Base-by-base conservation (phyloP, 176 grass and related monocot species). In the Zoysia pacifica region DNA sequence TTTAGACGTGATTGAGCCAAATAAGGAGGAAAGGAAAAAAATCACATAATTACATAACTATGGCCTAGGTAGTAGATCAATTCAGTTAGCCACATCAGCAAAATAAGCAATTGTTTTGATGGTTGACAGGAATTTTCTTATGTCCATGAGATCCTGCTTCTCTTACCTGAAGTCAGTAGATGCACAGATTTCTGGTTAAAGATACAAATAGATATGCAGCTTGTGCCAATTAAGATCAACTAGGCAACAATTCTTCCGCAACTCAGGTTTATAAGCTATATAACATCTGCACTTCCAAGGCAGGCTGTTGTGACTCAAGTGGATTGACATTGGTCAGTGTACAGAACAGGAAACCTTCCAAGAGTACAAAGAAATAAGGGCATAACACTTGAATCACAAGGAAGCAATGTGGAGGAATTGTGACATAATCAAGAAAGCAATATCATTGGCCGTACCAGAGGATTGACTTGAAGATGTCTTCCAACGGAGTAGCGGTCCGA, bases 391-490 rank as follows among this genome's bases (percentile, higher is more conserved):
- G 20, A 62, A 63, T 36, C 16, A 56, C 18, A 58, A 19, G 54
- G 55, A 8, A 6, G 48, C 67, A 52, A 67, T 72, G 40, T 36
- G 58, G 1, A 54, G 39, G 4, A 62, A 69, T 38, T 38, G 6
- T 69, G 48, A 74, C 63, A 64, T 50, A 77, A 52, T 62, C 11
- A 70, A 52, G 55, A 64, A 83, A 51, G 11, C 3, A 64, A 40
- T 1, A 66, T 19, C 11, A 47, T 2, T 12, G 56, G 12, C 0
- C 10, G 60, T 92, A 94, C 95, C 95, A 97, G 65, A 97, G 86
- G 52, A 97, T 80, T 16, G 92, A 97, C 79, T 97, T 97, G 90
- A 97, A 97, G 65, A 97, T 94, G 54, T 97, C 95, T 73, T 97
- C 91, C 65, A 97, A 71, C 66, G 95, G 95, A 79, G 92, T 97